Base-by-base conservation (phyloP, 1,284 basidiomycete species). In the Xerocomus nothofagi region DNA sequence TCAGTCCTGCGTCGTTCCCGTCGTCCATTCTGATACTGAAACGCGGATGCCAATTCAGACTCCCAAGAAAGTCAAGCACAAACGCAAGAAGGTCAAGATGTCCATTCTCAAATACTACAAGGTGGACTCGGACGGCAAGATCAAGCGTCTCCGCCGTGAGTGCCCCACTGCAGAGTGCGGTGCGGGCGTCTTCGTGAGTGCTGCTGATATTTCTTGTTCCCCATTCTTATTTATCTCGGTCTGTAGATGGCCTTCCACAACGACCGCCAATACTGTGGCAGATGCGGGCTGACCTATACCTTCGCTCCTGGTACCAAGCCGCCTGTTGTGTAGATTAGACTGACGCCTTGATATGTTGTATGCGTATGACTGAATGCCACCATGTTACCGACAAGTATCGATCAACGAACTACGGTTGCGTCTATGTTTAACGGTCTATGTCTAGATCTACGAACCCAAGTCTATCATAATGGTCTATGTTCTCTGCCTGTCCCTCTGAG, bases 31-130 rank as follows among this genome's bases (percentile, higher is more conserved):
- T 53, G 45, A 51, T 42, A 10, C 43, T 56, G 43, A 54, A 27
- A 37, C 20, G 12, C 21, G 26, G 12, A 30, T 30, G 44, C 20
- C 7, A 15, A 42, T 49, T 2, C 65, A 94, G 91, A 96, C 94
- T 71, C 96, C 96, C 76, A 99, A 99, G 88, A 98, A 98, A 83
- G 86, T 98, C 84, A 98, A 98, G 88, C 95, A 98, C 83, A 98
- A 98, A 88, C 88, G 90, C 75, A 96, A 96, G 84, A 97, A 98
- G 84, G 93, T 98, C 81, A 99, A 96, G 80, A 93, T 97, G 95
- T 80, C 93, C 67, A 95, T 98, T 79, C 81, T 99, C 73, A 98
- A 98, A 79, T 98, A 97, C 84, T 98, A 98, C 82, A 97, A 95
- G 79, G 95, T 99, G 68, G 95, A 98, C 77, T 93, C 92, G 51